These are phyloP conservation scores for Turritis glabra DNA, from an alignment of 345 rosid species.

Conservation along the genomic window DNA sequence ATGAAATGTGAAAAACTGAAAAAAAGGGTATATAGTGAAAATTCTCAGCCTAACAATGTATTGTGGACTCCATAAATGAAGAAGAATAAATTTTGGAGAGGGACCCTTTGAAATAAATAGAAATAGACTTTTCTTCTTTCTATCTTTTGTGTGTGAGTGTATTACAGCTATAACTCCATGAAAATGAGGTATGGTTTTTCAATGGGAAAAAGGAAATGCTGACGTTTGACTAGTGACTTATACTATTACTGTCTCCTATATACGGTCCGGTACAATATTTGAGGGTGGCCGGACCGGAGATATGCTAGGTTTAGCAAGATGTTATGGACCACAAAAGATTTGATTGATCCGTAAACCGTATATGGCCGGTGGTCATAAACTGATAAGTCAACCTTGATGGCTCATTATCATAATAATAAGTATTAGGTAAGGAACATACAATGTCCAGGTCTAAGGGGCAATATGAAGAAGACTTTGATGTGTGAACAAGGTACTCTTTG, in stretches of 20 bases:
- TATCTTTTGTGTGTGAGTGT: conserved; percentile 21
- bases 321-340: conserved; percentile 35
- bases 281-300: conserved; percentile 37
- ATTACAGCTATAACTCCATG: conserved; percentile 38
- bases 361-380: conserved; percentile 36
- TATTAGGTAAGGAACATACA: conserved; percentile 31
- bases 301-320: conserved; percentile 32
- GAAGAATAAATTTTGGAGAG: conserved; percentile 32
- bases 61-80: conserved; percentile 33
- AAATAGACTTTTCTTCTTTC: conserved; percentile 25
- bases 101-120: conserved; percentile 19
- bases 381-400: conserved; percentile 37
- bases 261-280: conserved; percentile 40
- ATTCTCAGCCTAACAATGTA: not conserved
- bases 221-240: conserved; percentile 37
- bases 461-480: conserved; percentile 30
- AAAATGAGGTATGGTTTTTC: conserved; percentile 22
- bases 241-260: conserved; percentile 28
- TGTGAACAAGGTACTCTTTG: conserved; percentile 27
- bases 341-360: conserved; percentile 31
- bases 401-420: conserved; percentile 21
- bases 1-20: conserved; percentile 21
- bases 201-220: conserved; percentile 28
- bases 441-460: conserved; percentile 39
- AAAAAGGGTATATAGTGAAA: conserved; percentile 5